Conservation (phyloP, 2,329 filamentous ascomycete genomes). For the Arthrobotrys sinensis region DNA sequence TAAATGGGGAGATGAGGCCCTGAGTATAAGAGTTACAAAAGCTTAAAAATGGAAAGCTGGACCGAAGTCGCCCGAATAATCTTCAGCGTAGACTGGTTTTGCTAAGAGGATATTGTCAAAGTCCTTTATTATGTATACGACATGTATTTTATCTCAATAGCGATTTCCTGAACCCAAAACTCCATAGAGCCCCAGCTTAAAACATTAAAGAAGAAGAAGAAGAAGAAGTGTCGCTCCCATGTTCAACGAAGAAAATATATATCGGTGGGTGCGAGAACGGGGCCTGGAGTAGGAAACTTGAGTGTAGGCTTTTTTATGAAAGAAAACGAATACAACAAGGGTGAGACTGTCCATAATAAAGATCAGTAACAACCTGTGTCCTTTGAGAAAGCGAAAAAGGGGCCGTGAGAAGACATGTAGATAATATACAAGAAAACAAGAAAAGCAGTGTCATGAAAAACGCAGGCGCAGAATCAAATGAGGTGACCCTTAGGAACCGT, state of each 20-base stretch:
- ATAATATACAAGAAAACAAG: constrained; percentile 25
- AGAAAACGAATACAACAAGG: neutral
- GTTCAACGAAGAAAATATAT: neutral
- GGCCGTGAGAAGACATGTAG: neutral
- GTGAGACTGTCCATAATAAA: constrained; percentile 9
- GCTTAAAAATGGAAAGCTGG: neutral
- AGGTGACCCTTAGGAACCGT: constrained; percentile 38
- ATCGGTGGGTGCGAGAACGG: neutral
- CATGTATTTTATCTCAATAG: constrained; percentile 1
- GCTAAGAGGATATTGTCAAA: neutral
- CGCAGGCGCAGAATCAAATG: constrained; percentile 19
- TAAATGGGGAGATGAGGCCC: neutral
- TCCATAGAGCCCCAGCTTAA: constrained; percentile 14
- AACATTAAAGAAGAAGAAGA: neutral
- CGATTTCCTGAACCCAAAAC: constrained; percentile 3
- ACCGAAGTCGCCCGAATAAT: neutral
- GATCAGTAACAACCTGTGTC: constrained; percentile 10
- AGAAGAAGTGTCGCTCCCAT: neutral
- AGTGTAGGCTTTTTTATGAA: neutral
- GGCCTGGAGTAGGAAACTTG: neutral
- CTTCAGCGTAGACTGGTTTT: too few species aligned
- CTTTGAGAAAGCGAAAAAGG: constrained; percentile 7
- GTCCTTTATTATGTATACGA: neutral
- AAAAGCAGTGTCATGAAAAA: neutral
- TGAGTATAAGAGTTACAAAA: neutral